Percentiles rank a stretch among this genome's conserved stretches.
Conservation (phyloP, 805 yeast species). For the Spathaspora sp. region DNA sequence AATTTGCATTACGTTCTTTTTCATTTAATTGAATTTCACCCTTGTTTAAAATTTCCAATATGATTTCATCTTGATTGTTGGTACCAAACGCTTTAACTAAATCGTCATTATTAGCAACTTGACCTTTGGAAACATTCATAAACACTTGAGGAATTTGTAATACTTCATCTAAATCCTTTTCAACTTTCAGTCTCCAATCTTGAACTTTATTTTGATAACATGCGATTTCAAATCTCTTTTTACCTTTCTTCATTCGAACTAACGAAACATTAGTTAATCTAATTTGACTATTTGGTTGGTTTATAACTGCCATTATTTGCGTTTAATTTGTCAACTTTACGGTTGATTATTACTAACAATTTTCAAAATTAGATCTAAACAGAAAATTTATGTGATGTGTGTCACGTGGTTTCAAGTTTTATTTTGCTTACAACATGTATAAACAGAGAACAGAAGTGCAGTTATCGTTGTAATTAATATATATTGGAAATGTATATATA, state of each 20-base stretch:
- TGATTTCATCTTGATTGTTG: slow-evolving; percentile 68
- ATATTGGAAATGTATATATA: not conserved
- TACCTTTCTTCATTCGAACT: slow-evolving; percentile 86
- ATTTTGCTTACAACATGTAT: too few relatives aligned
- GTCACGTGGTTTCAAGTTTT: not conserved
- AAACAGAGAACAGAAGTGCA: too few relatives aligned
- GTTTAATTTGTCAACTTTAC: slow-evolving; percentile 5
- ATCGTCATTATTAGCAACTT: slow-evolving; percentile 85
- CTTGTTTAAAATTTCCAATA: slow-evolving; percentile 76
- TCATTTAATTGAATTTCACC: slow-evolving; percentile 96
- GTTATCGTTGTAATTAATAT: not conserved
- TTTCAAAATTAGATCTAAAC: not conserved
- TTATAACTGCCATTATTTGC: slow-evolving; percentile 47
- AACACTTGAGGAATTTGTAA: slow-evolving; percentile 95
- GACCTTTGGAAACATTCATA: slow-evolving; percentile 89
- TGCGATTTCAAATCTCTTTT: slow-evolving; percentile 89
- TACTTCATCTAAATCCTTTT: slow-evolving; percentile 93
- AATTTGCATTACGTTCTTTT: slow-evolving; percentile 79
- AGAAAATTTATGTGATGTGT: not conserved
- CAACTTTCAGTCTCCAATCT: slow-evolving; percentile 85
- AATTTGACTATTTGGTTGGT: slow-evolving; percentile 87
- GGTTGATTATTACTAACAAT: not conserved
- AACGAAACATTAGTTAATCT: slow-evolving; percentile 91
- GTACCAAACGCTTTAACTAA: slow-evolving; percentile 69
- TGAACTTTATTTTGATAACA: slow-evolving; percentile 97